Conservation (phyloP, 2,329 filamentous ascomycete genomes). For the Aspergillus uvarum region DNA sequence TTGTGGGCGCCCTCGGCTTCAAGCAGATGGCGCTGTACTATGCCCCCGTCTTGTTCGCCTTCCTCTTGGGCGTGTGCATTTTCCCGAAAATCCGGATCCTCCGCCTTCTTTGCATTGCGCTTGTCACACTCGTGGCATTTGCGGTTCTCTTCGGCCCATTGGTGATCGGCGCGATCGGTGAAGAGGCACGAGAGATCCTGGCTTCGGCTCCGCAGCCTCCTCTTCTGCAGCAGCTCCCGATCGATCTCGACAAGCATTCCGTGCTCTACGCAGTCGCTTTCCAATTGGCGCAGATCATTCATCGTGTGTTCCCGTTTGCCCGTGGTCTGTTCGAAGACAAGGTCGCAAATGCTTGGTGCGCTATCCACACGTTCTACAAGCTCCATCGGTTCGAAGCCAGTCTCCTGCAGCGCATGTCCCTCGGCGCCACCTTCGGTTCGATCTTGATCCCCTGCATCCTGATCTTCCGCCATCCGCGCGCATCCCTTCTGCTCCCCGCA, state of each 20-base stretch:
- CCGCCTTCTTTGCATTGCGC: slow-evolving; percentile 71
- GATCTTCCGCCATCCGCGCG: slow-evolving; percentile 75
- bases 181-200: slow-evolving; percentile 64
- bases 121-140: slow-evolving; percentile 72
- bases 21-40: slow-evolving; percentile 99
- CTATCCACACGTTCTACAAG: slow-evolving; percentile 85
- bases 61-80: slow-evolving; percentile 82
- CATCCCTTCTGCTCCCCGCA: slow-evolving; percentile 73
- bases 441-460: slow-evolving; percentile 78
- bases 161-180: slow-evolving; percentile 68
- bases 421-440: slow-evolving; percentile 70
- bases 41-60: slow-evolving; percentile 87
- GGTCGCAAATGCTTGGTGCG: slow-evolving; percentile 97
- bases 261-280: slow-evolving; percentile 73
- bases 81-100: slow-evolving; percentile 67
- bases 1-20: slow-evolving; percentile 90
- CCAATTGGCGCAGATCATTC: slow-evolving; percentile 78
- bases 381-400: slow-evolving; percentile 70
- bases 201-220: slow-evolving; percentile 62
- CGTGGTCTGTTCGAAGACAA: slow-evolving; percentile 98
- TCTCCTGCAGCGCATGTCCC: slow-evolving; percentile 72
- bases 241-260: slow-evolving; percentile 62
- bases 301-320: slow-evolving; percentile 93
- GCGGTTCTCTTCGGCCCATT: slow-evolving; percentile 73
- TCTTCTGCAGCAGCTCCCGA: slow-evolving; percentile 58